phyloP scores from a whole-genome alignment of 1,284 basidiomycete genomes.

The Trametes pubescens region DNA sequence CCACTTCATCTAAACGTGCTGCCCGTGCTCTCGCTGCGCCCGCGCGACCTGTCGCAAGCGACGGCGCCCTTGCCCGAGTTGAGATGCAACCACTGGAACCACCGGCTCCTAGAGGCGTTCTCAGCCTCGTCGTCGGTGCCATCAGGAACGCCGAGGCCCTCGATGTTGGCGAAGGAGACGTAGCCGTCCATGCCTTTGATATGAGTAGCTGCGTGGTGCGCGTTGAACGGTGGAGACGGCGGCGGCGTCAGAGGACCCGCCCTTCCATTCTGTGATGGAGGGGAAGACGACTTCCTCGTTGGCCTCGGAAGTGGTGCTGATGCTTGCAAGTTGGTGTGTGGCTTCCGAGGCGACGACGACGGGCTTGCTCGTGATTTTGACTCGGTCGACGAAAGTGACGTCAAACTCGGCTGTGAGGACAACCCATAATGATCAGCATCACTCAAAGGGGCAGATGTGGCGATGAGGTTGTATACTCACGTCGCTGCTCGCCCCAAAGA shows the following conservation, averaged over 20 bases:
- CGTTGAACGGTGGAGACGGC: slow-evolving; percentile 61
- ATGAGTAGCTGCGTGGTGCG: slow-evolving; percentile 62
- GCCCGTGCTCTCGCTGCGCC: slow-evolving; percentile 32
- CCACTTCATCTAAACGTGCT: slow-evolving; percentile 33
- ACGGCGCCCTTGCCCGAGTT: slow-evolving; percentile 25
- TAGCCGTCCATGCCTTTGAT: slow-evolving; percentile 69
- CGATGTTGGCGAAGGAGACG: slow-evolving; percentile 70
- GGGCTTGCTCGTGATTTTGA: slow-evolving; percentile 24
- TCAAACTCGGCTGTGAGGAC: slow-evolving; percentile 35
- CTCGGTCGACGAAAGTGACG: slow-evolving; percentile 35
- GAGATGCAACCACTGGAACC: slow-evolving; percentile 38
- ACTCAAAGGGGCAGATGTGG: slow-evolving; percentile 11
- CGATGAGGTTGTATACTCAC: slow-evolving; percentile 34
- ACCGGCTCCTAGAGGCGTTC: slow-evolving; percentile 33
- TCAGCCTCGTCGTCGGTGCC: slow-evolving; percentile 46
- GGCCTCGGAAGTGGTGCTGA: slow-evolving; percentile 31
- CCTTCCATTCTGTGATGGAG: slow-evolving; percentile 24
- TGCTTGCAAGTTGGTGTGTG: slow-evolving; percentile 25
- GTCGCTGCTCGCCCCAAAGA: slow-evolving; percentile 39
- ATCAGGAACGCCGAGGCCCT: slow-evolving; percentile 72
- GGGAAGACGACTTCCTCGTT: slow-evolving; percentile 28
- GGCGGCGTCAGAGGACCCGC: slow-evolving; percentile 40
- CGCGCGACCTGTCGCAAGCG: slow-evolving; percentile 24
- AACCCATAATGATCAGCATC: slow-evolving; percentile 26
- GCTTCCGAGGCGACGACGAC: slow-evolving; percentile 27